A percentile compares a stretch with the other conserved stretches of the same genome.
These are phyloP conservation scores for Pythium dissimile DNA, from an alignment of 352 stramenopile genomes.

Conservation along the genomic window DNA sequence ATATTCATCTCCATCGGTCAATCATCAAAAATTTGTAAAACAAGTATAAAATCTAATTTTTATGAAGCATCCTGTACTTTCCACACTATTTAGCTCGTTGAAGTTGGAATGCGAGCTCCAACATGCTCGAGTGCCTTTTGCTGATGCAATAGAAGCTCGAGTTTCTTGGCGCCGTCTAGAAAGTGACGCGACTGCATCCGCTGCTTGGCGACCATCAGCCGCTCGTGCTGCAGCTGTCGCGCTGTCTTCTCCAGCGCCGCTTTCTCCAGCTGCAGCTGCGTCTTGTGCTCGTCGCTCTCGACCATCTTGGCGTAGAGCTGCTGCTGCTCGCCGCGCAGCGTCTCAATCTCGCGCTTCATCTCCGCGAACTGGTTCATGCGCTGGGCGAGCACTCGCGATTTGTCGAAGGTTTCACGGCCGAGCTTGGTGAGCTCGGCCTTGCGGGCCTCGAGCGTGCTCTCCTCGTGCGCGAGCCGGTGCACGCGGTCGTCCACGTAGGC, in stretches of 20 bases:
- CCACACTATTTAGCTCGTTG: constrained; percentile 2
- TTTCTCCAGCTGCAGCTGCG: constrained; percentile 42
- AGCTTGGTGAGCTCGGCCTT: constrained; percentile 53
- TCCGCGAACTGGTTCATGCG: constrained; percentile 32
- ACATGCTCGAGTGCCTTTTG: constrained; percentile 31
- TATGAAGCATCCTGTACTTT: constrained; percentile 17
- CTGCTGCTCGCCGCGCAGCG: constrained; percentile 36
- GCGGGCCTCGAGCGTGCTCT: constrained; percentile 40
- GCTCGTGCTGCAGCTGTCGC: constrained; percentile 63
- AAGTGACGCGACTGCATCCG: constrained; percentile 75
- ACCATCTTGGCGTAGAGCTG: constrained; percentile 29
- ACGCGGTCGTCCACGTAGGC: constrained; percentile 52
- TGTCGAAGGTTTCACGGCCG: constrained; percentile 63
- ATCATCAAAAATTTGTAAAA: constrained; percentile 23
- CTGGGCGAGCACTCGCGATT: constrained; percentile 41
- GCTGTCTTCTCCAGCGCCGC: constrained; percentile 46
- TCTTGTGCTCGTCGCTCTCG: constrained; percentile 28
- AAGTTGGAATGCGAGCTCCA: not conserved
- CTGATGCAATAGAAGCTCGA: constrained; percentile 58
- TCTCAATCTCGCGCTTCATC: constrained; percentile 36
- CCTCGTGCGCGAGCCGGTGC: constrained; percentile 42
- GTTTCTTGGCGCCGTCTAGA: constrained; percentile 59
- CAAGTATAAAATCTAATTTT: constrained; percentile 24
- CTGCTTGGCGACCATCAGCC: constrained; percentile 64
- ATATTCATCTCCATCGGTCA: too few relatives aligned